These are phyloP conservation scores for Candida maris DNA, from an alignment of 805 yeast genomes.

Conservation along the genomic window DNA sequence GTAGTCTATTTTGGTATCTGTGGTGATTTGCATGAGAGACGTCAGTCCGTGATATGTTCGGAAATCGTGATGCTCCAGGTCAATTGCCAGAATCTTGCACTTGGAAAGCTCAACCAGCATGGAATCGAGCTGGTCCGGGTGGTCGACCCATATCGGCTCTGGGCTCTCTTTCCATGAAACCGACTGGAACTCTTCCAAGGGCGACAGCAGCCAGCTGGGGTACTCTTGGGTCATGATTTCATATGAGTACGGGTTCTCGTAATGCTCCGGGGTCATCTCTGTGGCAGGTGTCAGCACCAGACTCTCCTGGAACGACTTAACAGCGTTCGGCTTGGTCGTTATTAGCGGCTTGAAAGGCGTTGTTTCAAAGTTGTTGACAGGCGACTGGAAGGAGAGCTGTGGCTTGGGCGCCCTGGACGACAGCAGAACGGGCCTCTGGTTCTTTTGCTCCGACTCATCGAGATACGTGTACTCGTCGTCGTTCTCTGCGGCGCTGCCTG, in stretches of 20 bases:
- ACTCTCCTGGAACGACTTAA: conserved; percentile 53
- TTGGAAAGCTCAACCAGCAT: conserved; percentile 53
- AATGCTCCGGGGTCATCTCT: conserved; percentile 52
- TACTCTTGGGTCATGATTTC: conserved; percentile 73
- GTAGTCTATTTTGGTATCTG: conserved; percentile 62
- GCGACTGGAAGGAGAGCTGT: conserved; percentile 53
- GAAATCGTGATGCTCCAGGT: conserved; percentile 93
- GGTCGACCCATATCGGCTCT: conserved; percentile 70
- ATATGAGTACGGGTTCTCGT: conserved; percentile 72
- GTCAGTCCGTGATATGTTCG: conserved; percentile 88
- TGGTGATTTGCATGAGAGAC: conserved; percentile 89
- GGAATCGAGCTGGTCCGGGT: conserved; percentile 42
- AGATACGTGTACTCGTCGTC: conserved; percentile 41
- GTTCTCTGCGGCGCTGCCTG: conserved; percentile 1
- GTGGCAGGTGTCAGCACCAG: conserved; percentile 34
- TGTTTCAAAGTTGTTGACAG: conserved; percentile 60
- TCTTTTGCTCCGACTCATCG: conserved; percentile 44
- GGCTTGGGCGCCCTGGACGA: conserved; percentile 48
- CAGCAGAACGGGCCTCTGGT: conserved; percentile 8
- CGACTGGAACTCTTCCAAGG: conserved; percentile 38
- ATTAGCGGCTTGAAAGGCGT: conserved; percentile 78
- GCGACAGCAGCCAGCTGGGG: conserved; percentile 52
- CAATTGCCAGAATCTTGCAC: conserved; percentile 76
- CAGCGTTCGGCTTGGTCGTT: conserved; percentile 66
- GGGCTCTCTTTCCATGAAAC: conserved; percentile 57